Base-by-base conservation (phyloP, 2,329 filamentous ascomycete species). In the Chaetomium sp. region DNA sequence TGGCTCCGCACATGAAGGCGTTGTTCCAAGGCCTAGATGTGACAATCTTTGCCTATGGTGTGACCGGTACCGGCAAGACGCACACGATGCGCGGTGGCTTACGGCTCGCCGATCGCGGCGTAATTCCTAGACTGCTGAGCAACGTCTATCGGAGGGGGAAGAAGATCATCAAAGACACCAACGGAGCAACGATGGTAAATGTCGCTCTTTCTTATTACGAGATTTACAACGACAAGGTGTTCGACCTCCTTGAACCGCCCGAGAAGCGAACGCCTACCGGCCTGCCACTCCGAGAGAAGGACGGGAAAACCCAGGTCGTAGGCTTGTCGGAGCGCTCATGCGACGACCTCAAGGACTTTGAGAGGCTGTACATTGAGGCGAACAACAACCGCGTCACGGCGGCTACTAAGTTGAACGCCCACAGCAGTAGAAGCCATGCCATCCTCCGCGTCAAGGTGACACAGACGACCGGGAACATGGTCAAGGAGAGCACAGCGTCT, bases 221-320 rank as follows among this genome's bases (percentile, higher is more conserved):
- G 76, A 97, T 97, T 70, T 97, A 97, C 79, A 97, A 96, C 76
- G 93, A 97, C 80, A 94, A 94, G 75, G 93, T 97, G 23, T 97
- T 89, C 73, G 93, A 97, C 75, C 81, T 97, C 35, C 92, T 97
- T 70, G 91, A 97, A 75, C 83, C 92, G 0, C 90, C 89, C 0
- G 93, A 97, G 76, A 96, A 93, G 80, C 90, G 95, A 58, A 93
- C 90, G 0, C 81, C 91, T 1, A 85, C 90, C 0, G 93, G 93
- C 0, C 80, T 97, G 29, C 91, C 91, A 1, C 85, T 97, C 27
- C 86, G 93, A 29, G 93, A 97, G 73, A 93, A 93, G 73, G 89
- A 90, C 70, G 92, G 91, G 68, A 95, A 91, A 79, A 96, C 92
- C 0, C 85, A 93, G 23, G 92, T 97, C 25, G 90, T 94, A 54